Evolutionary conservation across 345 rosid species (phyloP).

Genomic region (Arabis alpina): DNA sequence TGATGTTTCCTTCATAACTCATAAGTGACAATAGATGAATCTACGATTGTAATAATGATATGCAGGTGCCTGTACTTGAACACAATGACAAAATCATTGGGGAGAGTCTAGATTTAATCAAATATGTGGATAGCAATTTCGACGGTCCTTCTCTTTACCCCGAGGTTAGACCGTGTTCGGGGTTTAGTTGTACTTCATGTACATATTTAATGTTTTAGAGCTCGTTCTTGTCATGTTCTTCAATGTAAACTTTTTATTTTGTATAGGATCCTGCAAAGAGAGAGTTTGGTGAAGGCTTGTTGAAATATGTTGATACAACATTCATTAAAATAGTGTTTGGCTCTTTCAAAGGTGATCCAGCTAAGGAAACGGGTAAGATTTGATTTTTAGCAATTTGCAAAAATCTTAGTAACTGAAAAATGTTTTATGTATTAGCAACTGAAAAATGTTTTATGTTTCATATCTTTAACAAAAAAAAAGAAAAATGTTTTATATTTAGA

Average conservation of each 20-base stretch:
- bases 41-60: constrained; percentile 1
- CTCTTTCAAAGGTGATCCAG: constrained; percentile 66
- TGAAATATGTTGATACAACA: constrained; percentile 54
- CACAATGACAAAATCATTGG: constrained; percentile 72
- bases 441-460: too few species aligned
- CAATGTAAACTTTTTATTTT: not conserved
- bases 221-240: constrained; percentile 17
- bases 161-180: constrained; percentile 47
- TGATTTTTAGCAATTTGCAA: not conserved
- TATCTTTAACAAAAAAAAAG: too few species aligned
- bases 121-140: constrained; percentile 71
- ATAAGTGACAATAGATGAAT: not conserved
- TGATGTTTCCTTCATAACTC: constrained; percentile 3
- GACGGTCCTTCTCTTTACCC: constrained; percentile 83
- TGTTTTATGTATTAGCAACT: too few species aligned
- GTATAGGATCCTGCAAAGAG: constrained; percentile 69
- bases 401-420: too few species aligned
- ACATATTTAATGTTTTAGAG: constrained; percentile 6
- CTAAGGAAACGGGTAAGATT: constrained; percentile 50
- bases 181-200: not conserved
- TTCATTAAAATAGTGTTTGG: constrained; percentile 47
- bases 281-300: constrained; percentile 69
- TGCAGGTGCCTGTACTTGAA: constrained; percentile 86
- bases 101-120: constrained; percentile 84
- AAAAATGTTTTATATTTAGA: too few species aligned